These are phyloP conservation scores for Exserohilum rostratum DNA, from an alignment of 2,329 filamentous ascomycete genomes.

Conservation along the genomic window DNA sequence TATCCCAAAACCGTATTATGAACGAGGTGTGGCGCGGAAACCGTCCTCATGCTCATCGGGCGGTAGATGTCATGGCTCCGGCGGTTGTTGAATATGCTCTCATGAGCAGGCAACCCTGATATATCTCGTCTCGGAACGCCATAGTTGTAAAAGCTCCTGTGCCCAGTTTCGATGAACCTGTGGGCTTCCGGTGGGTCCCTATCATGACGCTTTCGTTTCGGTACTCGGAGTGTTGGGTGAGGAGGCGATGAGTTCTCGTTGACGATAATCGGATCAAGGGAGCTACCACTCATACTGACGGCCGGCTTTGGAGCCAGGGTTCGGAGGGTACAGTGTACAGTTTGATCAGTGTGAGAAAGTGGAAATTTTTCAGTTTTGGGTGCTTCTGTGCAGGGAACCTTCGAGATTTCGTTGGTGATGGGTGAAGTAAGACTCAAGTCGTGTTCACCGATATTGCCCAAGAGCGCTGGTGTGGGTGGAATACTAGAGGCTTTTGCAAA, in stretches of 20 bases:
- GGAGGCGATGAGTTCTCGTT: conserved; percentile 20
- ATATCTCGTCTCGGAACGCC: conserved; percentile 8
- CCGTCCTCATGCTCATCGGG: conserved; percentile 18
- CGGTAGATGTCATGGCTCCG: conserved; percentile 23
- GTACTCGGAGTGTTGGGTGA: not conserved
- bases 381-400: not conserved
- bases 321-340: not conserved
- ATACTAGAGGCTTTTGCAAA: not conserved
- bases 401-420: not conserved
- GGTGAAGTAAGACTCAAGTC: conserved; percentile 22
- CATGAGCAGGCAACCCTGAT: conserved; percentile 8
- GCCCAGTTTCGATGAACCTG: conserved; percentile 17
- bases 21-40: conserved; percentile 1
- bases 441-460: conserved; percentile 9
- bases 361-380: not conserved
- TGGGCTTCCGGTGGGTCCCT: conserved; percentile 10
- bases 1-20: not conserved
- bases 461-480: not conserved
- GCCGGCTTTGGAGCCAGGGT: conserved; percentile 1
- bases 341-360: not conserved
- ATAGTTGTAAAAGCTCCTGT: conserved; percentile 16
- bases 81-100: conserved; percentile 20
- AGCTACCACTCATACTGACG: conserved; percentile 17
- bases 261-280: conserved; percentile 33
- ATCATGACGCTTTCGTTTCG: not conserved